Evolutionary conservation across 805 yeast species (phyloP).

Genomic region (Candida schatavii): DNA sequence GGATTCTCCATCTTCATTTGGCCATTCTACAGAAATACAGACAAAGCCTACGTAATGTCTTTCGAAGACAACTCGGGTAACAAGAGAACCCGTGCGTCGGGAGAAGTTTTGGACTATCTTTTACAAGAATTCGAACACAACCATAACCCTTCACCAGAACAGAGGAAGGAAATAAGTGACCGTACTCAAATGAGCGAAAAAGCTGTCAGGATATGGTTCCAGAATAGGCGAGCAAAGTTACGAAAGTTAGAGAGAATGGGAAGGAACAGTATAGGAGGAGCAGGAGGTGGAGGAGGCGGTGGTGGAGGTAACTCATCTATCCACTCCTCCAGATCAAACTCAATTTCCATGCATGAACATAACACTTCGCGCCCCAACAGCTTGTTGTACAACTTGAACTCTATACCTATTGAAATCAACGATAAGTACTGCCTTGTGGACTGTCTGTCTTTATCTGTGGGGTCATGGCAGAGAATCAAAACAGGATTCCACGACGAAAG

Average conservation of each 20-base stretch:
- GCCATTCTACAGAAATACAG: too few relatives aligned
- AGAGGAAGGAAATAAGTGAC: conserved; percentile 65
- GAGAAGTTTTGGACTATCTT: conserved; percentile 69
- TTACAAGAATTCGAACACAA: conserved; percentile 67
- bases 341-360: background rate
- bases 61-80: conserved; percentile 20
- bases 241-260: conserved; percentile 60
- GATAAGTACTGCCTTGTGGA: conserved; percentile 69
- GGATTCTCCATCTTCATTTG: too few relatives aligned
- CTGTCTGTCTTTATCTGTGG: conserved; percentile 66
- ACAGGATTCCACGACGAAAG: conserved; percentile 51
- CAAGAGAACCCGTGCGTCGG: conserved; percentile 72
- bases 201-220: conserved; percentile 92
- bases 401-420: conserved; percentile 51
- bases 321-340: conserved; percentile 7
- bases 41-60: conserved; percentile 22
- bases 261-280: conserved; percentile 17
- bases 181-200: conserved; percentile 81
- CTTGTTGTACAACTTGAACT: conserved; percentile 2
- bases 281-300: conserved; percentile 8
- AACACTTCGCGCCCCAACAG: conserved; percentile 1
- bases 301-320: conserved; percentile 12
- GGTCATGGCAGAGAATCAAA: conserved; percentile 77
- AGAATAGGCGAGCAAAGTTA: conserved; percentile 77
- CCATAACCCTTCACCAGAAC: conserved; percentile 73